Base-by-base conservation (phyloP, 2,329 filamentous ascomycete genomes). In the Neopestalotiopsis sp. region DNA sequence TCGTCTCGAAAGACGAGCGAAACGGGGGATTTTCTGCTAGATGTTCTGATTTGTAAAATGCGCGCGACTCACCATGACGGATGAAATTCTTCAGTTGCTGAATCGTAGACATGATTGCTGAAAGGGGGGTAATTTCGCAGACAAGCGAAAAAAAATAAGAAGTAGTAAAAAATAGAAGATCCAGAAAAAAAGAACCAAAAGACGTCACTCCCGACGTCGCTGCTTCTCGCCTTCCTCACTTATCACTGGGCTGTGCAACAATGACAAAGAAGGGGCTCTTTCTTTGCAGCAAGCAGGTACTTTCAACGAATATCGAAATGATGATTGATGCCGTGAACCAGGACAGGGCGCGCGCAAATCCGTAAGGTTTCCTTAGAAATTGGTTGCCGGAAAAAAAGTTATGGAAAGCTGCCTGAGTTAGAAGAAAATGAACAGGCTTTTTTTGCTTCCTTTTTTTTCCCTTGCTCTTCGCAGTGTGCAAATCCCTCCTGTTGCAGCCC, bases 71-170 rank as follows among this genome's bases (percentile, higher is more conserved):
- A 90, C 89, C 95, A 86, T 98, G 95, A 74, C 95, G 93, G 83
- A 98, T 96, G 83, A 98, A 97, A 83, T 98, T 98, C 84, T 98
- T 98, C 76, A 98, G 89, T 80, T 96, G 96, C 85, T 98, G 95
- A 84, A 98, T 97, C 74, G 89, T 90, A 77, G 88, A 90, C 88
- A 90, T 74, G 80, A 73, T 68, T 45, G 70, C 69, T 53, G 45
- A 53, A 20, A n/a, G 45, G 30, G 38, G n/a, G 17, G n/a, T 5
- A 17, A 20, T 53, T 28, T 57, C 53, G 53, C 13, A 57, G 13
- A 28, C 6, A 53, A 17, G 9, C 5, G 45, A 14, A 6, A 53
- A n/a, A 28, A 20, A n/a, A 20, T 53, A 20, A 28, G n/a, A 20
- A 53, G 45, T 9, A 53, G 24, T 28, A 20, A 10, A 5, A 53